These are phyloP conservation scores for Colletotrichum horii DNA, from an alignment of 2,329 filamentous ascomycete species.

Conservation along the genomic window DNA sequence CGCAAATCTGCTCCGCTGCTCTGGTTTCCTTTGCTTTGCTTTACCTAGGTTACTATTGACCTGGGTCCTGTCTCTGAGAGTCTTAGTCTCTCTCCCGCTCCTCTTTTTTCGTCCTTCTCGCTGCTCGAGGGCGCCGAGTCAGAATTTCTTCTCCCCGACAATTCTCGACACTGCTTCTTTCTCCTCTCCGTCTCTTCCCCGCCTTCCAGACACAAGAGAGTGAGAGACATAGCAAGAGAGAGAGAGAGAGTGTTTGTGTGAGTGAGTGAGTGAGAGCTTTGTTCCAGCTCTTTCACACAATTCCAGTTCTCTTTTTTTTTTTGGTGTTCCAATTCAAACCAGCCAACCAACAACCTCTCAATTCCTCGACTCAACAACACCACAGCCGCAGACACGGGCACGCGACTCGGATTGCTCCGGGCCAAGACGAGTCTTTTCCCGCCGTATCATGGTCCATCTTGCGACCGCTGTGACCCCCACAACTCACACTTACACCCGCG, in stretches of 20 bases:
- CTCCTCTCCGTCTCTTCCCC: neutral
- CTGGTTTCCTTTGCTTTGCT: neutral
- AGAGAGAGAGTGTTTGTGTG: too few relatives aligned
- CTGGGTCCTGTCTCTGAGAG: neutral
- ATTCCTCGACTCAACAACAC: neutral
- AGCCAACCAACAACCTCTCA: neutral
- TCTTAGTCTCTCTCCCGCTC: neutral
- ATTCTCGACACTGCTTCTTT: slow-evolving; percentile 3
- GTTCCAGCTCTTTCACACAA: neutral
- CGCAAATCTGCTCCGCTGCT: slow-evolving; percentile 16
- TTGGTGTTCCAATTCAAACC: neutral
- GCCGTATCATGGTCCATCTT: neutral
- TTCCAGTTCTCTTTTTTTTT: neutral
- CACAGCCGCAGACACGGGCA: neutral
- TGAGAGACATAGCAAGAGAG: neutral
- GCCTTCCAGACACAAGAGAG: neutral
- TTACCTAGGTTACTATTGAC: neutral
- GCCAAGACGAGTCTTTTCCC: neutral
- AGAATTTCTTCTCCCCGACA: slow-evolving; percentile 7
- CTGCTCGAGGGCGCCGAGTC: slow-evolving; percentile 1
- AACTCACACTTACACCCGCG: slow-evolving; percentile 16
- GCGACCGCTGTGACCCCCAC: slow-evolving; percentile 9
- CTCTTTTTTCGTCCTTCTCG: neutral
- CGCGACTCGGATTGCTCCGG: neutral
- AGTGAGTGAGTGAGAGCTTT: neutral